phyloP scores from a whole-genome alignment of 371 early-diverging fungal genomes.

The Lichtheimia corymbifera region DNA sequence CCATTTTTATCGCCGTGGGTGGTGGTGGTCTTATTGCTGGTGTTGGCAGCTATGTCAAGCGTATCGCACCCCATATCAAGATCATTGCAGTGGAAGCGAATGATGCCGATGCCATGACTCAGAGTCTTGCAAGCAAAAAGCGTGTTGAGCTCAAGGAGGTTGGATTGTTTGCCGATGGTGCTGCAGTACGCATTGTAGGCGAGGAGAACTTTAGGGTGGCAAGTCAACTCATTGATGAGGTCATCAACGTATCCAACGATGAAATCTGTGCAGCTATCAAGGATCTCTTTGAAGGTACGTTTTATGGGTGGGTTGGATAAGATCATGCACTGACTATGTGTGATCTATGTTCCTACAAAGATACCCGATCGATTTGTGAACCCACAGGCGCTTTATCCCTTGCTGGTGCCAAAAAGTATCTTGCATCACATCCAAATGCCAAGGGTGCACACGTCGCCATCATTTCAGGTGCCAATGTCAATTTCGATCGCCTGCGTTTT shows the following conservation, averaged over 20 bases:
- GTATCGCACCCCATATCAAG: constrained; percentile 81
- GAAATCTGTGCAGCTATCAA: constrained; percentile 98
- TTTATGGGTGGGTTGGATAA: no score
- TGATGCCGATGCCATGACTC: constrained; percentile 91
- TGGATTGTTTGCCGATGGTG: constrained; percentile 96
- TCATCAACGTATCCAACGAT: constrained; percentile 90
- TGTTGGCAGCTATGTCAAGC: constrained; percentile 88
- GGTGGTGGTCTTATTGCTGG: constrained; percentile 97
- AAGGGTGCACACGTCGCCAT: constrained; percentile 73
- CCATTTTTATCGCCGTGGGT: constrained; percentile 89
- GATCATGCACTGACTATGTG: no score
- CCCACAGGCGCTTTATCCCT: constrained; percentile 92
- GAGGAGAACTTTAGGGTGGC: constrained; percentile 85
- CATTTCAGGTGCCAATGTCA: constrained; percentile 95
- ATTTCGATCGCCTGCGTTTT: constrained; percentile 94
- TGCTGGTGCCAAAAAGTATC: constrained; percentile 89
- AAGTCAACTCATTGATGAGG: constrained; percentile 70
- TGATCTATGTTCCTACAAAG: constrained; percentile 29
- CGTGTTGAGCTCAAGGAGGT: constrained; percentile 75
- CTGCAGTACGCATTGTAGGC: constrained; percentile 92
- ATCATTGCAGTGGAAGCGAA: constrained; percentile 90
- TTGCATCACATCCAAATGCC: constrained; percentile 42
- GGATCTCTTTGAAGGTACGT: constrained; percentile 82
- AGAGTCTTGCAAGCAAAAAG: constrained; percentile 65
- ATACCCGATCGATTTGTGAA: constrained; percentile 92